Conservation (phyloP, 345 rosid genomes). For the Aethionema arabicum region DNA sequence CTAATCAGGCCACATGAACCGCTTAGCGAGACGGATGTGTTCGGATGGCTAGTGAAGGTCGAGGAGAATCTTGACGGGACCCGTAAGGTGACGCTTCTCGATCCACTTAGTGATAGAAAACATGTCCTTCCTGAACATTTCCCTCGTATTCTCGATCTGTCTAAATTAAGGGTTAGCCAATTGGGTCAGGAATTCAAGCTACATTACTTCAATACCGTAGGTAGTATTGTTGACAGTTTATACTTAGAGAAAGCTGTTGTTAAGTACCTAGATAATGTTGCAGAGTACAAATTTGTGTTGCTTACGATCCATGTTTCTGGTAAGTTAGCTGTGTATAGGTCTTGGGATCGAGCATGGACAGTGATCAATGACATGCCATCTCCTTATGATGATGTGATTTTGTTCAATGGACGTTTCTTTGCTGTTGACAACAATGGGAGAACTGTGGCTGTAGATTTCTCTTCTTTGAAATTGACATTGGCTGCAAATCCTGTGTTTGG, state of each 20-base stretch:
- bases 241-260: slow-evolving; percentile 81
- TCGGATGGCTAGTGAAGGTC: slow-evolving; percentile 66
- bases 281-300: slow-evolving; percentile 46
- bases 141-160: slow-evolving; percentile 52
- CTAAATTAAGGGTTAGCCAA: slow-evolving; percentile 45
- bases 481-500: slow-evolving; percentile 61
- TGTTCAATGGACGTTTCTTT: slow-evolving; percentile 53
- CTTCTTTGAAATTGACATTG: slow-evolving; percentile 33
- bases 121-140: slow-evolving; percentile 41
- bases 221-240: slow-evolving; percentile 41
- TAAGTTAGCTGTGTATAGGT: slow-evolving; percentile 68
- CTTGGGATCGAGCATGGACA: slow-evolving; percentile 61
- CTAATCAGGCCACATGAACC: slow-evolving; percentile 44
- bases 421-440: slow-evolving; percentile 80
- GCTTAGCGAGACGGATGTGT: slow-evolving; percentile 28
- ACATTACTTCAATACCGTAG: slow-evolving; percentile 44
- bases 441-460: slow-evolving; percentile 55
- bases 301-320: slow-evolving; percentile 92
- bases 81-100: slow-evolving; percentile 43
- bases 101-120: slow-evolving; percentile 58
- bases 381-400: slow-evolving; percentile 80
- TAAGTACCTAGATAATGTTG: slow-evolving; percentile 37
- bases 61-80: slow-evolving; percentile 42
- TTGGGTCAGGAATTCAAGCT: slow-evolving; percentile 70
- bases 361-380: slow-evolving; percentile 72